Conservation (phyloP, 352 stramenopile species). For the Discostella stelligera region DNA sequence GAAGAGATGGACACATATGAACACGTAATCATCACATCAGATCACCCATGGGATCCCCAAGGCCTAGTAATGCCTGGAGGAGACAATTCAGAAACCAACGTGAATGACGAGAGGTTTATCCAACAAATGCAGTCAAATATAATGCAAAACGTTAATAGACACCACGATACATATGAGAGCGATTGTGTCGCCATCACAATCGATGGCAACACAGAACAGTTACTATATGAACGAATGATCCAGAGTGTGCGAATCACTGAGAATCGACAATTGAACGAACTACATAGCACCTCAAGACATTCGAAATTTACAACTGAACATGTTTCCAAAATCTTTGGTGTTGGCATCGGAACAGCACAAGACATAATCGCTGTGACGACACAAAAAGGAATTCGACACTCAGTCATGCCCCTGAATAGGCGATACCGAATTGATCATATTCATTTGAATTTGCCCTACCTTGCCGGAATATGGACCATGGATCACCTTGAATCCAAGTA, state of each 20-base stretch:
- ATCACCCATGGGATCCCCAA: background rate
- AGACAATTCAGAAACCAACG: background rate
- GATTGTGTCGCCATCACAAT: constrained; percentile 2
- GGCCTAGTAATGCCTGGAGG: background rate
- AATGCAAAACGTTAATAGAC: background rate
- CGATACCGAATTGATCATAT: too few relatives aligned
- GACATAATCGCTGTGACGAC: background rate
- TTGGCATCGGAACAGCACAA: background rate
- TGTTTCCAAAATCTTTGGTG: background rate
- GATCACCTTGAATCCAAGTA: background rate
- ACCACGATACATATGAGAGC: background rate
- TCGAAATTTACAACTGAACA: background rate
- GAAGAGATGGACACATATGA: background rate
- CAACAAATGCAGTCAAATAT: too few relatives aligned
- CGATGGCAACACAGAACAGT: constrained; percentile 3
- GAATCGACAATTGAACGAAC: background rate
- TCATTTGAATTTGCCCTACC: background rate
- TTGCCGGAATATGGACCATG: background rate
- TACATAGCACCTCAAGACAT: background rate
- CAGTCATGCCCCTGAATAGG: too few relatives aligned
- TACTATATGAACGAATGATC: constrained; percentile 1
- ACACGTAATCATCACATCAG: background rate
- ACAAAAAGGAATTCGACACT: too few relatives aligned
- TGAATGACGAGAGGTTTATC: too few relatives aligned
- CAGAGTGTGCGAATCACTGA: background rate